These are phyloP conservation scores for Lagerstroemia speciosa DNA, from an alignment of 345 rosid genomes.

Conservation along the genomic window DNA sequence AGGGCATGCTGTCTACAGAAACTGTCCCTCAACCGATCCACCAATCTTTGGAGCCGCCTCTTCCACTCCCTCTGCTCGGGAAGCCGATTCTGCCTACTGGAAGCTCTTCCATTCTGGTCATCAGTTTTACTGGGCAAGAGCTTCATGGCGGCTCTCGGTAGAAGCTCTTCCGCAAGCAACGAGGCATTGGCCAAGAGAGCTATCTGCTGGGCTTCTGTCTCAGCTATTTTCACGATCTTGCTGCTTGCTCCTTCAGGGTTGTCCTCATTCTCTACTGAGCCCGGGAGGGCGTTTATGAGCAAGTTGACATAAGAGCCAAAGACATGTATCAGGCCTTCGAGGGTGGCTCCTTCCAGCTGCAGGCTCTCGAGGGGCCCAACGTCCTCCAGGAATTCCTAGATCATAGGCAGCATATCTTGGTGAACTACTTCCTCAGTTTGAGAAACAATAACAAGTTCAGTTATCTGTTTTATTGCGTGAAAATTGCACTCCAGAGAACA, in stretches of 20 bases:
- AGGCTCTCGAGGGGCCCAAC: constrained; percentile 64
- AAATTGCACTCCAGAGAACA: no score
- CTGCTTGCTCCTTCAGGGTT: constrained; percentile 35
- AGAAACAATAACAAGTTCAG: no score
- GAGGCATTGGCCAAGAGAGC: constrained; percentile 84
- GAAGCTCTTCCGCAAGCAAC: constrained; percentile 72
- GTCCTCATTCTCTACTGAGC: constrained; percentile 69
- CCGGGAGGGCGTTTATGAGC: constrained; percentile 71
- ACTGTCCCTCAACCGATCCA: constrained; percentile 77
- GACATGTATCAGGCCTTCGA: constrained; percentile 72
- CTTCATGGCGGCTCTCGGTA: constrained; percentile 73
- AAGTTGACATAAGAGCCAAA: constrained; percentile 62
- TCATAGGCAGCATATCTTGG: not conserved
- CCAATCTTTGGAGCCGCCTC: constrained; percentile 63
- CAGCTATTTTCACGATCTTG: constrained; percentile 67
- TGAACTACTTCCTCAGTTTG: no score
- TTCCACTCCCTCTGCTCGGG: constrained; percentile 91
- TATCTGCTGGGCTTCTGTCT: constrained; percentile 70
- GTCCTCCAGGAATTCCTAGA: constrained; percentile 76
- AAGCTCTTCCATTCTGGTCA: constrained; percentile 40
- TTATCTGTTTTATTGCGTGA: no score
- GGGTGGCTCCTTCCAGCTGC: constrained; percentile 58
- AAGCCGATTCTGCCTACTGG: constrained; percentile 53
- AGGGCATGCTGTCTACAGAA: constrained; percentile 90
- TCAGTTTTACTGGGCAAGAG: constrained; percentile 47